These are phyloP conservation scores for Penicillium bovifimosum DNA, from an alignment of 495 filamentous ascomycete genomes.

Conservation along the genomic window DNA sequence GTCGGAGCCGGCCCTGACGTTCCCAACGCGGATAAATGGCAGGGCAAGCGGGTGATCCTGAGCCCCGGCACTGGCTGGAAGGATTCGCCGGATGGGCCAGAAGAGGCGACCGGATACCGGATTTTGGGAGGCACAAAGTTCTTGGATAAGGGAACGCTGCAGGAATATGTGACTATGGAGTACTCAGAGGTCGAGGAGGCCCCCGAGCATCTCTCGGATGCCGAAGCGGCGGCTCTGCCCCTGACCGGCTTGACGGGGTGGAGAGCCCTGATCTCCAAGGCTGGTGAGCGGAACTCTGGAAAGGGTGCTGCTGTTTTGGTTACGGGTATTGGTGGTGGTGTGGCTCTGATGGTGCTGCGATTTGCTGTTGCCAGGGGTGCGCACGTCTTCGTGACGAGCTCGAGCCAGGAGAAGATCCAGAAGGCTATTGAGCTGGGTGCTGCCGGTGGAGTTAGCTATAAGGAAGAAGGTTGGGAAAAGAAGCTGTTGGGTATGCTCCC, in stretches of 20 bases:
- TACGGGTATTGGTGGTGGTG: conserved; percentile 77
- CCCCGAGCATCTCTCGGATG: conserved; percentile 62
- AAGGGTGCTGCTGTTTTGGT: conserved; percentile 61
- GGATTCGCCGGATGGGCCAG: conserved; percentile 63
- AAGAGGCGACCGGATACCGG: conserved; percentile 53
- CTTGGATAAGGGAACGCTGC: conserved; percentile 60
- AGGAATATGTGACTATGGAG: conserved; percentile 63
- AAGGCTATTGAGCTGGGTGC: conserved; percentile 61
- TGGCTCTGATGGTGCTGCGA: conserved; percentile 63
- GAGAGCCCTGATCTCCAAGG: conserved; percentile 74
- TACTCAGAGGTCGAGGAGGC: conserved; percentile 68
- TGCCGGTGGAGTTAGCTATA: conserved; percentile 63
- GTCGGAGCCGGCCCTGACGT: conserved; percentile 52
- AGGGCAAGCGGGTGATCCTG: conserved; percentile 65
- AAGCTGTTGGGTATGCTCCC: conserved; percentile 55
- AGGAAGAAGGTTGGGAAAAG: conserved; percentile 62
- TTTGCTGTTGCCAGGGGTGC: conserved; percentile 63
- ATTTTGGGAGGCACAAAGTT: conserved; percentile 67
- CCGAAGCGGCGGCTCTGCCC: conserved; percentile 75
- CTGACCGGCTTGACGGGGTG: conserved; percentile 82
- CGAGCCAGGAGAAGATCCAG: conserved; percentile 58
- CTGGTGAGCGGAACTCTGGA: conserved; percentile 47
- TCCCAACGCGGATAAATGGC: conserved; percentile 41
- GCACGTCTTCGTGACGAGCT: conserved; percentile 65
- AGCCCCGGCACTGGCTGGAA: conserved; percentile 73